Conservation (phyloP, 1,284 basidiomycete genomes). For the Ustilago sp. region DNA sequence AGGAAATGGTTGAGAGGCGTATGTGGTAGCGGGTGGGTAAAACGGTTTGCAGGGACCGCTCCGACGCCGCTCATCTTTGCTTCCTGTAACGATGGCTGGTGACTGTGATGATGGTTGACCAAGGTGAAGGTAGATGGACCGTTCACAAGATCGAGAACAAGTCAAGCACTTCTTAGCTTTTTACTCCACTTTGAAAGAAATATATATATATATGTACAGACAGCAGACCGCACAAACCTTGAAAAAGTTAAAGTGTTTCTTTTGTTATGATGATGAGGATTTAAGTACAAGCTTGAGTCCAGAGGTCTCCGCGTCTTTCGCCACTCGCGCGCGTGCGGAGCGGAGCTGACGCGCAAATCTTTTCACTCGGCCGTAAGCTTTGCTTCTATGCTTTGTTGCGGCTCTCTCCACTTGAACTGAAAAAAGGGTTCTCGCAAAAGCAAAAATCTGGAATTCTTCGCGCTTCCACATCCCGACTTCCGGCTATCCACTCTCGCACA, state of each 20-base stretch:
- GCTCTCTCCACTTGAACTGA: no score
- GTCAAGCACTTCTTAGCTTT: neutral
- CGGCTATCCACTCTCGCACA: conserved; percentile 30
- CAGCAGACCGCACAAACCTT: neutral
- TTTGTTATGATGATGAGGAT: no score
- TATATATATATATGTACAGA: neutral
- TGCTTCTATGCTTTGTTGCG: no score
- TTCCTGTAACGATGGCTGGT: neutral
- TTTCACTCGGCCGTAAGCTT: no score
- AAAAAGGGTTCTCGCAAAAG: conserved; percentile 5
- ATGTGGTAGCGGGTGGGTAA: conserved; percentile 36
- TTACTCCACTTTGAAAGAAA: conserved; percentile 14
- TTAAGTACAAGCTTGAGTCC: no score
- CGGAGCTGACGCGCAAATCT: no score
- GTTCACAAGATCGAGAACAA: neutral
- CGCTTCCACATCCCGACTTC: conserved; percentile 25
- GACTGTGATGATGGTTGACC: neutral
- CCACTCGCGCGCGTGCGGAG: no score
- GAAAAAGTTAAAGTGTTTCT: neutral
- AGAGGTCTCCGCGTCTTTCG: no score
- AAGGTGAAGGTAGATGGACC: neutral
- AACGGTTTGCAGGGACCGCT: conserved; percentile 30
- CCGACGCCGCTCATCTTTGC: conserved; percentile 31
- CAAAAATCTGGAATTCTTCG: conserved; percentile 15
- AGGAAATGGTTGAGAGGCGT: conserved; percentile 50